Evolutionary conservation across 2,329 filamentous ascomycete species (phyloP).

Genomic region (Phyllosticta capitalensis): DNA sequence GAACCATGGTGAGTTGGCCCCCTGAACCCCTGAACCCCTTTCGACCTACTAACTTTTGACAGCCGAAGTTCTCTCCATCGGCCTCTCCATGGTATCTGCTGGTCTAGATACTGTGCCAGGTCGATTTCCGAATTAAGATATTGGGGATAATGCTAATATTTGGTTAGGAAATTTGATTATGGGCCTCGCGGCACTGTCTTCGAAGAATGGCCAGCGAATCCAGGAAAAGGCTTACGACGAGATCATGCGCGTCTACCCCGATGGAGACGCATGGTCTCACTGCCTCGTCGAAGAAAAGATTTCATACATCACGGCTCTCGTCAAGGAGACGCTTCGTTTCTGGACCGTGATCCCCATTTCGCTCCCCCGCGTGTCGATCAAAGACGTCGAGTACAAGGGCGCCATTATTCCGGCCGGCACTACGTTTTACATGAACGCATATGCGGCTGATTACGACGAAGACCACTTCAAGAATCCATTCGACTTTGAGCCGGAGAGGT

Average conservation of each 20-base stretch:
- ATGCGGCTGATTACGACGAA: slow-evolving; percentile 63
- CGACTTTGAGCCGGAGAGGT: slow-evolving; percentile 61
- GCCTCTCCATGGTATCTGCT: slow-evolving; percentile 71
- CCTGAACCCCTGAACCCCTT: background rate
- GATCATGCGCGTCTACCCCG: slow-evolving; percentile 61
- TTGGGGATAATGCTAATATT: no score
- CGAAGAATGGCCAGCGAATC: slow-evolving; percentile 55
- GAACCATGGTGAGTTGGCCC: slow-evolving; percentile 45
- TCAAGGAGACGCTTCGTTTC: slow-evolving; percentile 69
- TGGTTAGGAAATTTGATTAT: slow-evolving; percentile 72
- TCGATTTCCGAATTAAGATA: no score
- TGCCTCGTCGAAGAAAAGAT: slow-evolving; percentile 67
- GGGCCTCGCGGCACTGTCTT: slow-evolving; percentile 68
- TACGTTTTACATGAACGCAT: slow-evolving; percentile 74
- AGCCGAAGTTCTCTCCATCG: slow-evolving; percentile 73
- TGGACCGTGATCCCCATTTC: slow-evolving; percentile 75
- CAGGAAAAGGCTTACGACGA: slow-evolving; percentile 61
- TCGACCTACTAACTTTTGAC: slow-evolving; percentile 16
- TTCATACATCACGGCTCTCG: slow-evolving; percentile 65
- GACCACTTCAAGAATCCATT: slow-evolving; percentile 55
- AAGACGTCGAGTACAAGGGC: slow-evolving; percentile 60
- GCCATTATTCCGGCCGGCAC: slow-evolving; percentile 63
- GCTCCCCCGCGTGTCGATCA: slow-evolving; percentile 62
- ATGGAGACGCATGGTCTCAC: slow-evolving; percentile 66
- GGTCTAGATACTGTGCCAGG: slow-evolving; percentile 74